Evolutionary conservation across 1,284 basidiomycete genomes (phyloP), one percentile per base, ranked within the genome.

Genomic region (Cerrena zonata): DNA sequence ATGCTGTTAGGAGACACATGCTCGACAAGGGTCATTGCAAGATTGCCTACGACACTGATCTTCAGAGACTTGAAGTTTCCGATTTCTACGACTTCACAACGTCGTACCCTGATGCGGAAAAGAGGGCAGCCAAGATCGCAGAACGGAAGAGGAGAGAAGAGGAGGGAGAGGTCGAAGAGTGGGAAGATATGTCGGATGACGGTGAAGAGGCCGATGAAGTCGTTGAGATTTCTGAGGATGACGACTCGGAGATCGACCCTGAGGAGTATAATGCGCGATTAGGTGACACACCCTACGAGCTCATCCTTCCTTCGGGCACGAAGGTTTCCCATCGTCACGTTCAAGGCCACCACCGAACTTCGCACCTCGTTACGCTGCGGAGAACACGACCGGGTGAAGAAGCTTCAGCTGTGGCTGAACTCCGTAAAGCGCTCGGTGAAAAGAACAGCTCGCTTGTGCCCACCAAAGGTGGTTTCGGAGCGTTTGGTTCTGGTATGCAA

Each of bases 1-100:
- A 92, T 2, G 92, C 93, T 0, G 92, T 92, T 2, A 75, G 93
- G 57, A 91, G 89, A 62, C 94, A 97, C 64, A 97, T 97, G 94
- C 58, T 83, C 47, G 93, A 94, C 73, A 97, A 96, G 70, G 79
- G 79, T 39, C 96, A 99, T 63, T 97, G 94, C 79, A 97, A 97
- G 70, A 82, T 99, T 54, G 89, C 91, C 0, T 99, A 97, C 66
- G 89, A 93, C 49, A 73, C 77, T 1, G 84, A 90, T 58, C 69
- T 76, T 40, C 92, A 98, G 61, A 79, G 84, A 44, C 78, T 95
- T 43, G 94, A 97, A 63, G 61, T 96, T 4, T 89, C 93, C 0
- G 95, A 98, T 60, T 98, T 80, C 65, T 99, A 98, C 70, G 92
- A 97, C 68, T 99, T 95, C 67, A 79, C 83, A 0, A 71, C 78